Percentiles rank a stretch among this genome's conserved stretches.
Evolutionary conservation across 495 filamentous ascomycete species (phyloP).

Genomic region (Aspergillus avenaceus): DNA sequence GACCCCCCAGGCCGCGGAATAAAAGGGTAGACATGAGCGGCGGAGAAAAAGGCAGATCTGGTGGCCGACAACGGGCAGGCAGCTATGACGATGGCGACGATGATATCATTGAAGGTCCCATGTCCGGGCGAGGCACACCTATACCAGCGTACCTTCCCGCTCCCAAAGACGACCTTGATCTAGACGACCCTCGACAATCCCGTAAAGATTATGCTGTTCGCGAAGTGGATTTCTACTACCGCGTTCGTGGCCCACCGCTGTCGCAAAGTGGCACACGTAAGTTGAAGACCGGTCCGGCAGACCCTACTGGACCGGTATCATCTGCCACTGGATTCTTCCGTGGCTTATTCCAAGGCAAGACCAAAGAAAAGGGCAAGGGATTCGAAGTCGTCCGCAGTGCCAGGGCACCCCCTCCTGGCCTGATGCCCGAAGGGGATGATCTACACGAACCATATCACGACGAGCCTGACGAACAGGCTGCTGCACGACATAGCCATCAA

Average conservation of each 20-base stretch:
- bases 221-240: conserved; percentile 94
- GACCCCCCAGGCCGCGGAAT: conserved; percentile 69
- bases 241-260: conserved; percentile 83
- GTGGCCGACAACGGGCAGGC: conserved; percentile 37
- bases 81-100: conserved; percentile 31
- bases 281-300: conserved; percentile 88
- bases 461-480: conserved; percentile 43
- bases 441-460: conserved; percentile 59
- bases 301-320: conserved; percentile 85
- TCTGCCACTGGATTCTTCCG: conserved; percentile 88
- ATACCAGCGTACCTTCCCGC: conserved; percentile 48
- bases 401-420: conserved; percentile 51
- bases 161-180: conserved; percentile 52
- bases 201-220: conserved; percentile 83
- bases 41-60: conserved; percentile 32
- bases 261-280: conserved; percentile 76
- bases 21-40: conserved; percentile 49
- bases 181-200: conserved; percentile 45
- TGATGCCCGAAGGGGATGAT: conserved; percentile 29
- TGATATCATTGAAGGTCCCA: conserved; percentile 42
- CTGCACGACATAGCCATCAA: conserved; percentile 24
- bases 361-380: conserved; percentile 85
- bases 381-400: conserved; percentile 94
- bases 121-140: conserved; percentile 50
- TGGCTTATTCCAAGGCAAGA: conserved; percentile 71